A percentile compares a stretch with the other conserved stretches of the same genome.
Conservation (phyloP, 345 rosid species). For the Hibiscus trionum region DNA sequence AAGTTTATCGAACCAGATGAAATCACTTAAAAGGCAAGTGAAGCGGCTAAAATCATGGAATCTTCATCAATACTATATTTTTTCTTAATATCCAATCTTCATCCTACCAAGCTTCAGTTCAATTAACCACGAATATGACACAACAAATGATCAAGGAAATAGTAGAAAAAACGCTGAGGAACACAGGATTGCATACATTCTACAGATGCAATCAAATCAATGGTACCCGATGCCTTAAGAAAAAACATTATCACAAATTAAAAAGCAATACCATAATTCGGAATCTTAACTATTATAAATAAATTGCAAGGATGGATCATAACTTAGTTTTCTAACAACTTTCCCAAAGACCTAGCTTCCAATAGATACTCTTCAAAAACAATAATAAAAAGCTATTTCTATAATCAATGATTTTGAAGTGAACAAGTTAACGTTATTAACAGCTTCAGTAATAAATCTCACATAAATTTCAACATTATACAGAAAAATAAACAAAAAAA, state of each 20-base stretch:
- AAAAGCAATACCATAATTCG: not conserved
- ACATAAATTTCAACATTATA: not conserved
- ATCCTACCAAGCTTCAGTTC: not conserved
- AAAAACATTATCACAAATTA: not conserved
- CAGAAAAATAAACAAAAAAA: too few species aligned
- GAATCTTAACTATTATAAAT: not conserved
- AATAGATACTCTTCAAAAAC: not conserved
- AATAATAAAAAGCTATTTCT: too few species aligned
- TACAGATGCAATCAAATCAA: not conserved
- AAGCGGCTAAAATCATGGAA: not conserved
- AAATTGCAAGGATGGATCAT: not conserved
- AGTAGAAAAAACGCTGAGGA: not conserved
- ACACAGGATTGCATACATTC: not conserved
- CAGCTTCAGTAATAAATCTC: too few species aligned
- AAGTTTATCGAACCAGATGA: not conserved
- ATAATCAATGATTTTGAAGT: not conserved
- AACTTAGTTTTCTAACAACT: not conserved
- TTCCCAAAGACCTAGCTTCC: not conserved
- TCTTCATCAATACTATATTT: not conserved
- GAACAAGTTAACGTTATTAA: not conserved
- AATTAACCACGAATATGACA: not conserved
- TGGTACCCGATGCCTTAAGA: not conserved
- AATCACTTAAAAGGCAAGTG: not conserved
- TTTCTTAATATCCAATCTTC: not conserved
- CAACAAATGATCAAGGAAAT: not conserved